A percentile compares a stretch with the other conserved stretches of the same genome.
phyloP scores from a whole-genome alignment of 2,329 filamentous ascomycete genomes.

The Lasiodiplodia gonubiensis region DNA sequence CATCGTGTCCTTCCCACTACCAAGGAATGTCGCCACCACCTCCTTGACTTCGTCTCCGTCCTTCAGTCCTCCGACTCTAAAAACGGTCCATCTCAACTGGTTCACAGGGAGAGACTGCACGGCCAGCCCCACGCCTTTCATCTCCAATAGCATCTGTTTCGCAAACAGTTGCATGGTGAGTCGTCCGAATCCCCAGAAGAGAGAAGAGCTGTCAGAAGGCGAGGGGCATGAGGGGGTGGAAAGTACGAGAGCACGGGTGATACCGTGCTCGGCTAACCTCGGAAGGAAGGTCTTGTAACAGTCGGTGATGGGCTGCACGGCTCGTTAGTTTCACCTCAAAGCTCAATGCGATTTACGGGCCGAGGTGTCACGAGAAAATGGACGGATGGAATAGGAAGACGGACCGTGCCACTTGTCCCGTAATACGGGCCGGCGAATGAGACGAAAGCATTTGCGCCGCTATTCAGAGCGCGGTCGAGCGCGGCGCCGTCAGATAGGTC shows the following conservation, averaged over 20 bases:
- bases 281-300: not conserved
- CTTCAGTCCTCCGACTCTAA: not conserved
- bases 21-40: not conserved
- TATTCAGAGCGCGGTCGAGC: not conserved
- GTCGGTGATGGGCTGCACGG: not conserved
- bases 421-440: not conserved
- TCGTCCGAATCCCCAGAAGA: not conserved
- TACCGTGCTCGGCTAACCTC: not conserved
- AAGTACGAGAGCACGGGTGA: conserved; percentile 3
- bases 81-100: not conserved
- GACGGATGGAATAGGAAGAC: not conserved
- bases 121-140: not conserved
- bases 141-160: not conserved
- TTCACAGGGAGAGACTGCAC: not conserved
- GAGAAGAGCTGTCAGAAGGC: not conserved
- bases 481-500: not conserved
- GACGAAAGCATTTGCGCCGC: not conserved
- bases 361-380: not conserved
- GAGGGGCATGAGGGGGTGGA: not conserved
- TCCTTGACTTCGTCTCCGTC: not conserved
- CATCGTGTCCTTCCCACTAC: conserved; percentile 1
- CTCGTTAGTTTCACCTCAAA: too few species aligned
- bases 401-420: not conserved
- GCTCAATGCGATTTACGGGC: too few species aligned
- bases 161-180: not conserved